A percentile compares a stretch with the other conserved stretches of the same genome.
Evolutionary conservation across 495 filamentous ascomycete species (phyloP).

Genomic region (Penicillium diatomitis): DNA sequence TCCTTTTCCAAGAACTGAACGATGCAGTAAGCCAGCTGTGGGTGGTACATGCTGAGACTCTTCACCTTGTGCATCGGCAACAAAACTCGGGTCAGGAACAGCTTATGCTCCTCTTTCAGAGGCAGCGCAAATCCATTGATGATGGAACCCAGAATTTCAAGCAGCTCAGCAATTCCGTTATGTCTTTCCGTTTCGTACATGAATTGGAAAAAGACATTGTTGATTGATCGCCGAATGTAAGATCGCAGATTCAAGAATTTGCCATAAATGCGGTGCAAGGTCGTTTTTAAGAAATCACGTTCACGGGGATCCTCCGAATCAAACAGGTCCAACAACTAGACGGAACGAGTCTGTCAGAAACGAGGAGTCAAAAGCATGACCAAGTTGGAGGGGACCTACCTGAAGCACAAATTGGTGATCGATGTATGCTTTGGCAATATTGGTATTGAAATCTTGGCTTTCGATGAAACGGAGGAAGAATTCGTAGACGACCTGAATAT

Average conservation of each 20-base stretch:
- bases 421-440: slow-evolving; percentile 98
- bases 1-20: slow-evolving; percentile 99
- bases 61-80: slow-evolving; percentile 97
- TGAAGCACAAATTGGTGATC: slow-evolving; percentile 96
- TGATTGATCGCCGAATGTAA: slow-evolving; percentile 96
- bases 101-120: slow-evolving; percentile 97
- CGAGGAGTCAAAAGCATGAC: too few species aligned
- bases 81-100: slow-evolving; percentile 89
- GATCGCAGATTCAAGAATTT: slow-evolving; percentile 98
- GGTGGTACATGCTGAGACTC: slow-evolving; percentile 99
- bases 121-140: slow-evolving; percentile 98
- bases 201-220: slow-evolving; percentile 99
- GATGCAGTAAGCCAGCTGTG: slow-evolving; percentile 96
- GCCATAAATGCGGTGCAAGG: slow-evolving; percentile 94
- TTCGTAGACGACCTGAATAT: slow-evolving; percentile 99
- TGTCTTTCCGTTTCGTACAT: slow-evolving; percentile 97
- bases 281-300: slow-evolving; percentile 97
- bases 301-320: slow-evolving; percentile 98
- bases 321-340: slow-evolving; percentile 85
- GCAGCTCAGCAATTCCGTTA: slow-evolving; percentile 93
- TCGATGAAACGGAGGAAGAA: slow-evolving; percentile 99
- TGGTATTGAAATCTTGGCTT: slow-evolving; percentile 99
- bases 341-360: not conserved
- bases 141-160: slow-evolving; percentile 96
- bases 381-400: slow-evolving; percentile 30